Evolutionary conservation across 2,329 filamentous ascomycete species (phyloP).

Genomic region (Thielaviopsis musarum): DNA sequence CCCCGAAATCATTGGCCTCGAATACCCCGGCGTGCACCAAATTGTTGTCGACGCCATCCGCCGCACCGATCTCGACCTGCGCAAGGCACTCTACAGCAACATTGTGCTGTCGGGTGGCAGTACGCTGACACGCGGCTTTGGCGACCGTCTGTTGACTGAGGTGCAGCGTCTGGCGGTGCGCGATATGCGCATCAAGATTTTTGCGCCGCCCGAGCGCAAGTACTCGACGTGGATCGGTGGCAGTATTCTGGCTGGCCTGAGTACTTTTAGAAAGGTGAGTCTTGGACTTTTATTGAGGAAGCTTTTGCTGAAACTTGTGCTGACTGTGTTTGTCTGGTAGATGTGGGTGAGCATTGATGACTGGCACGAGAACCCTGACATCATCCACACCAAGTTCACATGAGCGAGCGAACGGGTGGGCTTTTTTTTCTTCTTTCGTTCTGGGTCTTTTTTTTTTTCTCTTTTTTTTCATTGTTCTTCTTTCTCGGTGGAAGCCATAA

Average conservation of each 20-base stretch:
- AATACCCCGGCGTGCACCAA: constrained; percentile 94
- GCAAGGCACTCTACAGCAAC: constrained; percentile 86
- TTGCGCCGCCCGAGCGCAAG: constrained; percentile 90
- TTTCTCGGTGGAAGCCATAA: no score
- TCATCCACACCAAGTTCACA: constrained; percentile 96
- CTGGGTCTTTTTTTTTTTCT: not conserved
- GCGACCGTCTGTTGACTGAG: constrained; percentile 79
- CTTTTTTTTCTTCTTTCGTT: not conserved
- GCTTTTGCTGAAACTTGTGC: constrained; percentile 11
- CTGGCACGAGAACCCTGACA: constrained; percentile 98
- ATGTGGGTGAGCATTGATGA: constrained; percentile 99
- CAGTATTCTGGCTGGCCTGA: constrained; percentile 88
- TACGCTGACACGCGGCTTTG: constrained; percentile 92
- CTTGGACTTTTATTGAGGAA: constrained; percentile 4
- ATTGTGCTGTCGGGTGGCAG: constrained; percentile 94
- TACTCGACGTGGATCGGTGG: constrained; percentile 99
- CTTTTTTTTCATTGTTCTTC: not conserved
- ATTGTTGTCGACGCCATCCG: constrained; percentile 95
- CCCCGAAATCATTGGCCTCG: constrained; percentile 87
- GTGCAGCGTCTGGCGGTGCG: constrained; percentile 88
- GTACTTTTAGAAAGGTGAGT: constrained; percentile 90
- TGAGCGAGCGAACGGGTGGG: constrained; percentile 24
- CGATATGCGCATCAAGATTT: constrained; percentile 99
- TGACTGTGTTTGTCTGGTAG: constrained; percentile 30
- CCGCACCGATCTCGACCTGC: constrained; percentile 85